Percentiles rank a stretch among this genome's conserved stretches.
Conservation (phyloP, 75 land plant genomes). For the Pinus albicaulis region DNA sequence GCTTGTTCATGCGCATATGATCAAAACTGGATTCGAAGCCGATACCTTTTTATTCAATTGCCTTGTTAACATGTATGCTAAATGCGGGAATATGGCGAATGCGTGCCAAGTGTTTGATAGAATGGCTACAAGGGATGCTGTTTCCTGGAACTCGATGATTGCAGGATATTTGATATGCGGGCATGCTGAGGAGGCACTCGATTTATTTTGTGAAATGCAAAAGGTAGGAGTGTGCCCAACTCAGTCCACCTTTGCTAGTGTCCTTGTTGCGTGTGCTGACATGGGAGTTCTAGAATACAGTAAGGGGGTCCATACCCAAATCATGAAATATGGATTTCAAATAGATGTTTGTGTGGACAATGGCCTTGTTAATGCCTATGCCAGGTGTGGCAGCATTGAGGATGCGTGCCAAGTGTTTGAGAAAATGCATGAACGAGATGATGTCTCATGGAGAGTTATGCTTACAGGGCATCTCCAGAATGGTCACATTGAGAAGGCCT, state of each 20-base stretch:
- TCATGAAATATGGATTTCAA: slow-evolving; percentile 10
- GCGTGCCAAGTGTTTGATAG: slow-evolving; percentile 38
- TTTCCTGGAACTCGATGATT: slow-evolving; percentile 55
- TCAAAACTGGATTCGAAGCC: slow-evolving; percentile 12
- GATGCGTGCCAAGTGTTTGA: background rate
- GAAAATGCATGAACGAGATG: slow-evolving; percentile 4
- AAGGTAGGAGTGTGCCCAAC: slow-evolving; percentile 28
- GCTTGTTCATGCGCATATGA: slow-evolving; percentile 27
- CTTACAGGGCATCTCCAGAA: background rate
- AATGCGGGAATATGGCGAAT: slow-evolving; percentile 20
- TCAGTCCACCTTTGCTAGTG: slow-evolving; percentile 25
- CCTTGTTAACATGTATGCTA: slow-evolving; percentile 39
- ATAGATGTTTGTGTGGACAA: slow-evolving; percentile 2
- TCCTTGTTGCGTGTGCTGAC: slow-evolving; percentile 33
- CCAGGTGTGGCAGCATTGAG: background rate
- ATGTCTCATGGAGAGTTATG: background rate
- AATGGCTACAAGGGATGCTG: slow-evolving; percentile 42
- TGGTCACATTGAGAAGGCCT: background rate
- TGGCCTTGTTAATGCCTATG: slow-evolving; percentile 8
- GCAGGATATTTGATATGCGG: slow-evolving; percentile 26
- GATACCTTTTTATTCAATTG: slow-evolving; percentile 37
- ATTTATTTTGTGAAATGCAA: slow-evolving; percentile 34
- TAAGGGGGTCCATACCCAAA: slow-evolving; percentile 7
- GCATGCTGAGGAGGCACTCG: slow-evolving; percentile 19
- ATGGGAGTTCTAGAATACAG: slow-evolving; percentile 1